phyloP scores from a whole-genome alignment of 1,139 yeast species.

The Starmera stellimalicola region DNA sequence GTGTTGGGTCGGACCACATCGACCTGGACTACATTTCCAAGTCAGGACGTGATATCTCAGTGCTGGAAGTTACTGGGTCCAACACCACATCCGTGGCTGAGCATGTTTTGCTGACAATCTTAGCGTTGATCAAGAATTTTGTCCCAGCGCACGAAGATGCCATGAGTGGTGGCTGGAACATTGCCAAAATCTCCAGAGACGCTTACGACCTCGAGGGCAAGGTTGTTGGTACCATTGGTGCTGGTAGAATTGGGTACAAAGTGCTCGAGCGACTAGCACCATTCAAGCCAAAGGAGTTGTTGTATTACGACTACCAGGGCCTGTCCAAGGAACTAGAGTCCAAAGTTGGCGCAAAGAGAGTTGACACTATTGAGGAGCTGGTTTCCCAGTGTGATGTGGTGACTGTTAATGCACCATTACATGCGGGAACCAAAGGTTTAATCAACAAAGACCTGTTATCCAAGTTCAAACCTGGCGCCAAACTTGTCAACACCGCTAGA shows the following conservation, averaged over 20 bases:
- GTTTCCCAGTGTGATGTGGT: slow-evolving; percentile 64
- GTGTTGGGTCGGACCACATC: slow-evolving; percentile 79
- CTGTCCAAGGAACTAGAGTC: slow-evolving; percentile 49
- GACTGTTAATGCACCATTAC: slow-evolving; percentile 72
- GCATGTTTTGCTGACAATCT: slow-evolving; percentile 69
- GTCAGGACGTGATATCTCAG: slow-evolving; percentile 44
- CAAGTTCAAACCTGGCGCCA: slow-evolving; percentile 69
- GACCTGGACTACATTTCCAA: slow-evolving; percentile 69
- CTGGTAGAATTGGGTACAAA: slow-evolving; percentile 76
- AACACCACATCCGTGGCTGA: slow-evolving; percentile 78
- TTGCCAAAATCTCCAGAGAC: slow-evolving; percentile 68
- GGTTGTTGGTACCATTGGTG: slow-evolving; percentile 71
- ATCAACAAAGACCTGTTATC: slow-evolving; percentile 59
- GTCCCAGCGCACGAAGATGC: slow-evolving; percentile 73
- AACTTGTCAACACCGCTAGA: slow-evolving; percentile 77
- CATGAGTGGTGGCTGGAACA: slow-evolving; percentile 57
- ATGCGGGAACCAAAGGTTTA: slow-evolving; percentile 57
- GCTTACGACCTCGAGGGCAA: slow-evolving; percentile 71
- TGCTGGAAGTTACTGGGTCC: slow-evolving; percentile 75
- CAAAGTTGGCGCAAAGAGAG: slow-evolving; percentile 52
- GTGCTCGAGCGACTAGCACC: slow-evolving; percentile 66
- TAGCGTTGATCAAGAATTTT: slow-evolving; percentile 65
- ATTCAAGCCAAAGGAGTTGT: slow-evolving; percentile 64
- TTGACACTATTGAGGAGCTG: slow-evolving; percentile 56
- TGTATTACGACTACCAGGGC: slow-evolving; percentile 70